Evolutionary conservation across 2,329 filamentous ascomycete genomes (phyloP).

Genomic region (Fusarium brachygibbosum): DNA sequence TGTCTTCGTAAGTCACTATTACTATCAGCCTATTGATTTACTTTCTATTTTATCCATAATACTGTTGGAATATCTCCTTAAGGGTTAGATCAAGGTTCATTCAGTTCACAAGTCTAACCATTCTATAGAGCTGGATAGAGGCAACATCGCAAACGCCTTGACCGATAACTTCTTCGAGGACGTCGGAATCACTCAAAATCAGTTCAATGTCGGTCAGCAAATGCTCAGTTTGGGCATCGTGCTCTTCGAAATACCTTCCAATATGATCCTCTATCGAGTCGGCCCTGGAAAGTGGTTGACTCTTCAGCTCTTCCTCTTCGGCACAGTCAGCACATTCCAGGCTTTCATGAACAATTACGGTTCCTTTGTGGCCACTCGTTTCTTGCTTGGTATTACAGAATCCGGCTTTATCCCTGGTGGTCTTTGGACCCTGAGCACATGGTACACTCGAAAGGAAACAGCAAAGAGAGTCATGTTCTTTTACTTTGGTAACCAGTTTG

Average conservation of each 20-base stretch:
- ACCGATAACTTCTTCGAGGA: constrained; percentile 65
- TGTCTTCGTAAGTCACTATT: constrained; percentile 52
- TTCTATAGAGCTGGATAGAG: constrained; percentile 55
- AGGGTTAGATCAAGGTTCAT: too few relatives aligned
- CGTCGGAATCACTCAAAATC: constrained; percentile 63
- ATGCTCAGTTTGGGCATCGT: constrained; percentile 66
- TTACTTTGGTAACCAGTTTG: constrained; percentile 69
- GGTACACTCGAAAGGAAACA: constrained; percentile 67
- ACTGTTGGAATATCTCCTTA: too few relatives aligned
- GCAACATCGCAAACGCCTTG: constrained; percentile 62
- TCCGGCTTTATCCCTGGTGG: constrained; percentile 68
- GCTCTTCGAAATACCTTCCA: constrained; percentile 58
- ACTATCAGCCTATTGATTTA: too few relatives aligned
- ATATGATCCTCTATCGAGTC: constrained; percentile 54
- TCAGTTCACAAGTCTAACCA: neutral
- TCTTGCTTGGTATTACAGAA: constrained; percentile 67
- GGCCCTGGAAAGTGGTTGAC: constrained; percentile 67
- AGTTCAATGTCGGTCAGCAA: constrained; percentile 66
- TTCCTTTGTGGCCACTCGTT: constrained; percentile 63
- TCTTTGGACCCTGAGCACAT: constrained; percentile 65
- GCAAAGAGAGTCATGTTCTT: constrained; percentile 67
- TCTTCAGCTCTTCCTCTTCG: constrained; percentile 66
- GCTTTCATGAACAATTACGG: constrained; percentile 63
- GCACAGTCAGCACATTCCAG: constrained; percentile 67
- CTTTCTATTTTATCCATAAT: too few relatives aligned